Evolutionary conservation across 2,329 filamentous ascomycete genomes (phyloP).

Genomic region (Alternaria hordeiaustralica): DNA sequence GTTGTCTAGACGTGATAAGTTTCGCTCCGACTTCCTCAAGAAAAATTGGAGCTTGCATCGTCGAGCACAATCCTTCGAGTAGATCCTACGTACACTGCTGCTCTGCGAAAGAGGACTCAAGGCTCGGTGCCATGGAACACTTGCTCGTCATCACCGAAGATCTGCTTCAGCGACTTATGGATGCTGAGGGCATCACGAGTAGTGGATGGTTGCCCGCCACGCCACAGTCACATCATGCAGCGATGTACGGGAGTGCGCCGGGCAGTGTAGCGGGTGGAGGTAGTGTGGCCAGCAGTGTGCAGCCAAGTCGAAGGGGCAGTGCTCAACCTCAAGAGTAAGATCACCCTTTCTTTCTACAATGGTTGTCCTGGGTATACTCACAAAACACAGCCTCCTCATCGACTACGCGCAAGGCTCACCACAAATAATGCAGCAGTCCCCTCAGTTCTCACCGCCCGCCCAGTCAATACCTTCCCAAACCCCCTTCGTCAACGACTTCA

Average conservation of each 20-base stretch:
- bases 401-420: constrained; percentile 8
- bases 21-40: constrained; percentile 42
- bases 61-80: constrained; percentile 46
- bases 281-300: constrained; percentile 26
- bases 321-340: constrained; percentile 36
- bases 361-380: no score
- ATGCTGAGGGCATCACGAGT: constrained; percentile 42
- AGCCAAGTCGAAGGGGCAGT: constrained; percentile 34
- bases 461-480: background rate
- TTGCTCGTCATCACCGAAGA: constrained; percentile 47
- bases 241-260: constrained; percentile 26
- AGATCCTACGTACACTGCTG: constrained; percentile 45
- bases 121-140: constrained; percentile 42
- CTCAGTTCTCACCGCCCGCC: background rate
- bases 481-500: constrained; percentile 25
- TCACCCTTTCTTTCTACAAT: no score
- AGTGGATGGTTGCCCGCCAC: constrained; percentile 46
- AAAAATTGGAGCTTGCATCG: constrained; percentile 45
- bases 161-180: constrained; percentile 40
- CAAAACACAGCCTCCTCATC: constrained; percentile 3
- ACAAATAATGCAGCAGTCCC: constrained; percentile 3
- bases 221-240: constrained; percentile 42
- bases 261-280: constrained; percentile 23
- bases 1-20: constrained; percentile 46
- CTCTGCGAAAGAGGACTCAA: constrained; percentile 40